A percentile compares a stretch with the other conserved stretches of the same genome.
Evolutionary conservation across 2,329 filamentous ascomycete species (phyloP).

Genomic region (Beauveria varroae): DNA sequence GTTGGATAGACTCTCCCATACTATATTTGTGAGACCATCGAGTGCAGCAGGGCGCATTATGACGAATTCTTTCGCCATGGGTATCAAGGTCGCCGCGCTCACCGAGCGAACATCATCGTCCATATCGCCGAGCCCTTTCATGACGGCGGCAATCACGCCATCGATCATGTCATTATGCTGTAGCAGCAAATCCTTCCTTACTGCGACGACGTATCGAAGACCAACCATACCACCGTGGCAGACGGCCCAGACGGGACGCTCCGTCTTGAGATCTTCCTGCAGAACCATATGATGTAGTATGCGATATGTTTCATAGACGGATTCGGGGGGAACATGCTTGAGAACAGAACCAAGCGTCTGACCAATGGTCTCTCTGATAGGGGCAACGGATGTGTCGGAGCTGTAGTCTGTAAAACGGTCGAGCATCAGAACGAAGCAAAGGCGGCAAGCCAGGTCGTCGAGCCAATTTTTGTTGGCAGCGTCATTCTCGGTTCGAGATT

Average conservation of each 20-base stretch:
- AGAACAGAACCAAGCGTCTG: constrained; percentile 87
- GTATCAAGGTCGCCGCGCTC: constrained; percentile 93
- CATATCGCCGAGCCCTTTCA: constrained; percentile 83
- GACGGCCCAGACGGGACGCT: constrained; percentile 79
- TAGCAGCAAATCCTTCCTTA: constrained; percentile 84
- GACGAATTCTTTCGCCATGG: constrained; percentile 93
- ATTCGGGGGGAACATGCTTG: constrained; percentile 70
- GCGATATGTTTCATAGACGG: constrained; percentile 77
- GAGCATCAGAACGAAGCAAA: constrained; percentile 94
- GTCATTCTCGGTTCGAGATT: constrained; percentile 67
- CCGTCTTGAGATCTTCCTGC: constrained; percentile 71
- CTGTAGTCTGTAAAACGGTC: constrained; percentile 97
- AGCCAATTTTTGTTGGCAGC: constrained; percentile 76
- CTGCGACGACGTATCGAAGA: constrained; percentile 86
- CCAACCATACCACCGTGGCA: constrained; percentile 98
- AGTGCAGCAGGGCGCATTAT: constrained; percentile 71
- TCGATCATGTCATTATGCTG: constrained; percentile 82
- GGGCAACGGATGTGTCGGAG: constrained; percentile 92
- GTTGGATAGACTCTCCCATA: constrained; percentile 95
- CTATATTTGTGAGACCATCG: constrained; percentile 79
- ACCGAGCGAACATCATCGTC: constrained; percentile 97
- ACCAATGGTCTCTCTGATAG: constrained; percentile 90
- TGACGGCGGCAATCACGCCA: constrained; percentile 83
- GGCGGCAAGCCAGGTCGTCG: constrained; percentile 87
- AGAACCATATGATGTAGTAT: constrained; percentile 87